phyloP scores from a whole-genome alignment of 2,329 filamentous ascomycete species.

The Fusarium tanahbumbuense region DNA sequence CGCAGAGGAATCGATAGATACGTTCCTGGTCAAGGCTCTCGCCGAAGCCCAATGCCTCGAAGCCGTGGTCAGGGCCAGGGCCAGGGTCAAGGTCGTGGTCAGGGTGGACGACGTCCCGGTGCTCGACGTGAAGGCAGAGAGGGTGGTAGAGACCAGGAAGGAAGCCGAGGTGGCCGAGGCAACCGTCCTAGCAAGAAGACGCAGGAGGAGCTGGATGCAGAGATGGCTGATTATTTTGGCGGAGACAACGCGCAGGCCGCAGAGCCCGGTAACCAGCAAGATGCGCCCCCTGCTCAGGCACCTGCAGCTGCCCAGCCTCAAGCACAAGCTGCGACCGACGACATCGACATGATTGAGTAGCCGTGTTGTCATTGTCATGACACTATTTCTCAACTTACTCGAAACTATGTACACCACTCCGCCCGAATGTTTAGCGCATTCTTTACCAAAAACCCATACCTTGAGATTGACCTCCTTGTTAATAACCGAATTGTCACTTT shows the following conservation, averaged over 20 bases:
- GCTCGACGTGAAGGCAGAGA: conserved; percentile 56
- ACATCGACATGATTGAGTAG: conserved; percentile 79
- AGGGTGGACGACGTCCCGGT: conserved; percentile 63
- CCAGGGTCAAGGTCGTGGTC: conserved; percentile 46
- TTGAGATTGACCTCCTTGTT: conserved; percentile 28
- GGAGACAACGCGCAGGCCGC: conserved; percentile 54
- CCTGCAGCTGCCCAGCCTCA: conserved; percentile 24
- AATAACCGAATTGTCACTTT: conserved; percentile 11
- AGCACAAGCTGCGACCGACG: conserved; percentile 57
- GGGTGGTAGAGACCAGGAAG: conserved; percentile 50
- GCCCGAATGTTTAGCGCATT: conserved; percentile 43
- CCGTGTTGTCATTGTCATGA: conserved; percentile 22
- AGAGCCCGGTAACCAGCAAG: conserved; percentile 43
- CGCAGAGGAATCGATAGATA: conserved; percentile 83
- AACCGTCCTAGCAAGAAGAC: conserved; percentile 81
- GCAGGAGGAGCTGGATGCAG: conserved; percentile 91
- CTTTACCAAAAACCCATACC: conserved; percentile 28
- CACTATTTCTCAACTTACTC: conserved; percentile 12
- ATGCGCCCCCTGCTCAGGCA: conserved; percentile 47
- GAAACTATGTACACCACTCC: conserved; percentile 44
- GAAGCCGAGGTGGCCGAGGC: conserved; percentile 55
- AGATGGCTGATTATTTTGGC: conserved; percentile 95
- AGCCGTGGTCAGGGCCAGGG: conserved; percentile 55
- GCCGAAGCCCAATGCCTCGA: conserved; percentile 69
- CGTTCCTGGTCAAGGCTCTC: conserved; percentile 67